Conservation (phyloP, 139 green algal genomes). For the Eudorina sp. region DNA sequence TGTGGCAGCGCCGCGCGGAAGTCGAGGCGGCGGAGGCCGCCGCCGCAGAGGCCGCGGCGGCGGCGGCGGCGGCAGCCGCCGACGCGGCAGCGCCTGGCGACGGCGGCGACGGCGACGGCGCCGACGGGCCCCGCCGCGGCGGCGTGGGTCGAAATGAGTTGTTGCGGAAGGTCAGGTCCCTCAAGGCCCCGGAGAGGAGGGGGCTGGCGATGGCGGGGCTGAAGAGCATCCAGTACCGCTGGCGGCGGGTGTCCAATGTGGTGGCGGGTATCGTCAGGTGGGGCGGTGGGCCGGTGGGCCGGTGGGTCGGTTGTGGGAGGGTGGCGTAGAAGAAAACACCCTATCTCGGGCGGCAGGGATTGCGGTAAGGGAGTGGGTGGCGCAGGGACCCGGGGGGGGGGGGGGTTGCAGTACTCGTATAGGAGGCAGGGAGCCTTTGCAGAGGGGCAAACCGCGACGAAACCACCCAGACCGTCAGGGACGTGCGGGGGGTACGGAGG, state of each 20-base stretch:
- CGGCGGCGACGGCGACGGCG: not conserved
- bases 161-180: not conserved
- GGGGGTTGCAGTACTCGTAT: too few relatives aligned
- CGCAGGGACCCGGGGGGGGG: not conserved
- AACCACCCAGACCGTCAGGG: too few relatives aligned
- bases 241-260: not conserved
- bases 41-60: not conserved
- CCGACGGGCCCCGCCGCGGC: not conserved
- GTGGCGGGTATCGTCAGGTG: conserved; percentile 13
- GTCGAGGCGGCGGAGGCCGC: not conserved
- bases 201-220: conserved; percentile 19
- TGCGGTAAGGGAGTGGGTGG: not conserved
- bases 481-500: too few relatives aligned
- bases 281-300: not conserved
- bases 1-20: not conserved
- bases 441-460: too few relatives aligned
- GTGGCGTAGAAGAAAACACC: not conserved
- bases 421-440: too few relatives aligned
- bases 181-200: not conserved
- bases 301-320: not conserved
- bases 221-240: not conserved
- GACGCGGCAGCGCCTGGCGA: not conserved
- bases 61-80: not conserved
- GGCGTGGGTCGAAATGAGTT: not conserved
- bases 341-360: not conserved